phyloP scores from a whole-genome alignment of 352 stramenopile species.

The Phytophthora citricola region DNA sequence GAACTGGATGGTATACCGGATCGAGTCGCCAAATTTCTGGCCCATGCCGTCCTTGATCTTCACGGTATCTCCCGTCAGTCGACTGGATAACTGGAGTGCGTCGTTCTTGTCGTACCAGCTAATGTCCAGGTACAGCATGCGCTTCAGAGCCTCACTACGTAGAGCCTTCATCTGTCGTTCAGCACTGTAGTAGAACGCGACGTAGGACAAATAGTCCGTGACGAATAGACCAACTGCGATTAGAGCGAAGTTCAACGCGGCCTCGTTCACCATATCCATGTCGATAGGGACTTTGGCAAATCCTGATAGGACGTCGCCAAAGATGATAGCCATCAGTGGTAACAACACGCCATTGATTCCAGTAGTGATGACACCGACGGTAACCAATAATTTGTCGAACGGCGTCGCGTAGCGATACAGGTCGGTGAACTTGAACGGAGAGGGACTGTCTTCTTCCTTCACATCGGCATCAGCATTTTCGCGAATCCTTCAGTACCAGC shows the following conservation, averaged over 20 bases:
- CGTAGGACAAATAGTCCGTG: conserved; percentile 43
- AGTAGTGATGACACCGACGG: conserved; percentile 31
- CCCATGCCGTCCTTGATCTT: conserved; percentile 61
- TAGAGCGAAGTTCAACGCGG: conserved; percentile 40
- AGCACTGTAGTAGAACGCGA: conserved; percentile 40
- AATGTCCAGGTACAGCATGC: conserved; percentile 57
- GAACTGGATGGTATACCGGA: conserved; percentile 44
- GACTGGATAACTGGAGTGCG: conserved; percentile 40
- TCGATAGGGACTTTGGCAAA: conserved; percentile 40
- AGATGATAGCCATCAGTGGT: conserved; percentile 53
- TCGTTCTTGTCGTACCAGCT: conserved; percentile 54
- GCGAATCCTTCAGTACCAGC: background rate
- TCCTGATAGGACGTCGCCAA: conserved; percentile 42
- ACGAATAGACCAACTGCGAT: conserved; percentile 46
- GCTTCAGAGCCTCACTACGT: conserved; percentile 38
- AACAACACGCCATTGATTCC: conserved; percentile 46
- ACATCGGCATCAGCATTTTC: too few relatives aligned
- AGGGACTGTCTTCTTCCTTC: background rate
- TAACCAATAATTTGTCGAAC: conserved; percentile 38
- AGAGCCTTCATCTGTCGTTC: conserved; percentile 53
- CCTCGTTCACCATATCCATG: conserved; percentile 25
- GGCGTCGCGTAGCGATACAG: conserved; percentile 48
- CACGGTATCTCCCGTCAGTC: conserved; percentile 43
- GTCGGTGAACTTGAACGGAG: conserved; percentile 33
- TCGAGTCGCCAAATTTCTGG: conserved; percentile 44